Evolutionary conservation across 179 eudicot species (phyloP), one percentile per base, ranked within the genome.

Genomic region (Dionaea muscipula): DNA sequence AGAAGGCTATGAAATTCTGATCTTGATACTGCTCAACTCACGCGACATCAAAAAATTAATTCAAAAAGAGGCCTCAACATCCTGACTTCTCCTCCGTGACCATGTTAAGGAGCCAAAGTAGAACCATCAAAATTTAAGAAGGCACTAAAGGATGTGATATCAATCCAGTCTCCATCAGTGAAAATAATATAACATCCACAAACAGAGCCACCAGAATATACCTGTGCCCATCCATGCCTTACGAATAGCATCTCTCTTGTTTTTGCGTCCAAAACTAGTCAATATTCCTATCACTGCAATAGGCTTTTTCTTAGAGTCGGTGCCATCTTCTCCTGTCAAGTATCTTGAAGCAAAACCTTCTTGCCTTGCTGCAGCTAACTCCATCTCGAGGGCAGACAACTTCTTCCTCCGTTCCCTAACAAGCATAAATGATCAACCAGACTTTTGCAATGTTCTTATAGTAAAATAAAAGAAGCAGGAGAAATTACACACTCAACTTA

Each of bases 221-320:
- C 94, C 94, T 68, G 78, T 67, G 62, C 81, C 77, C 94, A 84
- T 81, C 94, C 88, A 84, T 57, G 94, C 85, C 75, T 72, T 81
- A 41, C 94, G 94, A 44, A 84, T 63, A 21, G 94, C 94, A 66
- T 79, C 80, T 74, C 94, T 75, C 65, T 84, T 82, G 46, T 75
- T 78, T 68, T 70, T 75, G 67, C 82, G 82, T 33, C 94, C 88
- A 73, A 81, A 84, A 53, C 67, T 75, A 21, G 94, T 81, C 55
- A 77, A 52, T 50, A 81, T 70, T 51, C 94, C 94, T 47, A 82
- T 49, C 25, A 82, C 80, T 41, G 74, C 83, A 28, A 84, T 37
- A 55, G 74, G 76, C 67, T 66, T 77, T 71, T 75, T 79, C 71
- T 74, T 77, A 47, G 65, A 46, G n/a, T 58, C 53, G 26, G 72